phyloP scores from a whole-genome alignment of 192 early-diverging fungal species.

The Cetraspora pellucida region DNA sequence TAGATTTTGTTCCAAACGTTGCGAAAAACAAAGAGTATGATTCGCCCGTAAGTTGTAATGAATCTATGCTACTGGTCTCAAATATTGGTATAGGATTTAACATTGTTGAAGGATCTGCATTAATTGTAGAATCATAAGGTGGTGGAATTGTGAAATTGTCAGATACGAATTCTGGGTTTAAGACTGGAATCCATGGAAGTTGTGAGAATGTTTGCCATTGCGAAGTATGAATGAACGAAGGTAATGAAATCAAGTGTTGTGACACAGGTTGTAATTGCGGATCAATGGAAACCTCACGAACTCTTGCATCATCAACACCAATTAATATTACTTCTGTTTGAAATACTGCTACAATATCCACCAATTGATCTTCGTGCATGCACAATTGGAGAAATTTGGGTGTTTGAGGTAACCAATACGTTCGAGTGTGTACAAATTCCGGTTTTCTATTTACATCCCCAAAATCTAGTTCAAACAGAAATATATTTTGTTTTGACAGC shows the following conservation, averaged over 20 bases:
- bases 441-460: background rate
- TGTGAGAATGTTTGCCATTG: slow-evolving; percentile 20
- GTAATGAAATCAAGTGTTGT: background rate
- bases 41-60: background rate
- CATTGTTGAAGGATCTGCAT: slow-evolving; percentile 11
- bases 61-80: slow-evolving; percentile 15
- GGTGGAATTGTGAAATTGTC: slow-evolving; percentile 30
- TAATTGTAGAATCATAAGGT: slow-evolving; percentile 11
- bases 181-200: slow-evolving; percentile 14
- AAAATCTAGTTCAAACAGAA: slow-evolving; percentile 23
- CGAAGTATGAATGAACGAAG: background rate
- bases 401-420: slow-evolving; percentile 33
- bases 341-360: slow-evolving; percentile 27
- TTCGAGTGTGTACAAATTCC: slow-evolving; percentile 17
- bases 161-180: slow-evolving; percentile 22
- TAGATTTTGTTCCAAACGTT: slow-evolving; percentile 31
- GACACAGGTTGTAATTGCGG: background rate
- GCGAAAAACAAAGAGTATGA: slow-evolving; percentile 25
- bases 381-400: slow-evolving; percentile 23
- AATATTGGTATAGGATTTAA: slow-evolving; percentile 29
- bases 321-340: slow-evolving; percentile 16
- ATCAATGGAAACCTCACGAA: slow-evolving; percentile 15
- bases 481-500: slow-evolving; percentile 30
- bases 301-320: slow-evolving; percentile 21
- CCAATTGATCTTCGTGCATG: slow-evolving; percentile 22